phyloP scores from a whole-genome alignment of 148 eudicot species.

The Limonium bicolor region DNA sequence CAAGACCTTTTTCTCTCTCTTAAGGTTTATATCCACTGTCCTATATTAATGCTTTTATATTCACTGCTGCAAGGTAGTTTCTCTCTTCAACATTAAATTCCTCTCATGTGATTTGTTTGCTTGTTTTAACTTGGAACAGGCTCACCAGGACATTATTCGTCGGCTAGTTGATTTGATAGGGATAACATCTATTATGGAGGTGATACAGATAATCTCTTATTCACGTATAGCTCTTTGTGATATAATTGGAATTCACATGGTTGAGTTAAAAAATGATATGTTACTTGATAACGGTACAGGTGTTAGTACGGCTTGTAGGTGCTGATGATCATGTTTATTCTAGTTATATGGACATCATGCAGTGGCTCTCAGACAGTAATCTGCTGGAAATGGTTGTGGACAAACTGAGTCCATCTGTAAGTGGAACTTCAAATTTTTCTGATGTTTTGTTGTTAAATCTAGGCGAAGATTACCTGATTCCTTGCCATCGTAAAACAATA shows the following conservation, averaged over 20 bases:
- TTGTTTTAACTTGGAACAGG: constrained; percentile 26
- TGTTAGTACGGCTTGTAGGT: constrained; percentile 93
- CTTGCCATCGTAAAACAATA: no score
- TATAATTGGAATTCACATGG: no score
- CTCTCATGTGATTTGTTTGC: constrained; percentile 1
- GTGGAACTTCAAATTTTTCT: constrained; percentile 9
- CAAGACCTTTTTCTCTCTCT: no score
- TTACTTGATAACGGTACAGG: constrained; percentile 25
- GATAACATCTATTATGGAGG: constrained; percentile 98
- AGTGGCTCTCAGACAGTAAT: constrained; percentile 87
- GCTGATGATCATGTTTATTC: constrained; percentile 93
- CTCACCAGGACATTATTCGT: constrained; percentile 73
- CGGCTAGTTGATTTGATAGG: constrained; percentile 94
- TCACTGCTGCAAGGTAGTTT: no score
- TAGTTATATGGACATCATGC: constrained; percentile 77
- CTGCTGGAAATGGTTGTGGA: constrained; percentile 96
- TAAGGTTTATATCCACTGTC: no score
- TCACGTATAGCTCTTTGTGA: no score
- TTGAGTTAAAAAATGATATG: no score
- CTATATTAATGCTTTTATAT: no score
- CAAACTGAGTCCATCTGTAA: constrained; percentile 68
- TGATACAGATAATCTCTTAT: no score
- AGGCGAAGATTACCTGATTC: no score
- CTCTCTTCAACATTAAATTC: not conserved
- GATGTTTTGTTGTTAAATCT: not conserved